These are phyloP conservation scores for Suhomyces vadensis DNA, from an alignment of 805 yeast species.

Conservation along the genomic window DNA sequence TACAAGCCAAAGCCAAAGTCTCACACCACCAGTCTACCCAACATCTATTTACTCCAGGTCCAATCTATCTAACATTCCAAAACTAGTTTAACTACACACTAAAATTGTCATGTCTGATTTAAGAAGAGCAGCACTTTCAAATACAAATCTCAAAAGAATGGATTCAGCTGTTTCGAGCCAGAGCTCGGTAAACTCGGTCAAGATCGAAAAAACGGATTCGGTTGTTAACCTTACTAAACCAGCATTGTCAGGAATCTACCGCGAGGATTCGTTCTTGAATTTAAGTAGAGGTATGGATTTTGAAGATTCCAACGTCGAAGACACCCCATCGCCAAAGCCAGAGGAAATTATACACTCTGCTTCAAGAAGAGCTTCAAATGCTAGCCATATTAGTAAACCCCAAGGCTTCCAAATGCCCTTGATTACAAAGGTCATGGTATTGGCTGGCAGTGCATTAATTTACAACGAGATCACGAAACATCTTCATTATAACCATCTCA, in stretches of 20 bases:
- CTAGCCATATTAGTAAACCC: background rate
- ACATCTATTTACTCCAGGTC: background rate
- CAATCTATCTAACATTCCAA: background rate
- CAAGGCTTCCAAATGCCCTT: conserved; percentile 8
- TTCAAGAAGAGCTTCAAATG: conserved; percentile 2
- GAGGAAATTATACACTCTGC: background rate
- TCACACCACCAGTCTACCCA: no score
- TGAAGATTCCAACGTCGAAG: conserved; percentile 8
- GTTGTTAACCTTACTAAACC: conserved; percentile 52
- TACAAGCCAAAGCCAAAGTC: no score
- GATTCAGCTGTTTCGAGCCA: conserved; percentile 9
- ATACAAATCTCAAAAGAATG: conserved; percentile 18
- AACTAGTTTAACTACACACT: background rate
- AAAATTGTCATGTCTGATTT: conserved; percentile 11
- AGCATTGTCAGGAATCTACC: conserved; percentile 51
- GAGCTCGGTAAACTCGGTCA: conserved; percentile 22
- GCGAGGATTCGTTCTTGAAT: conserved; percentile 42
- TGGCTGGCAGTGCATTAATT: conserved; percentile 49
- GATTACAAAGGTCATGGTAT: conserved; percentile 22
- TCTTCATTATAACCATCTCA: conserved; percentile 51
- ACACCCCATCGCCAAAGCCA: background rate
- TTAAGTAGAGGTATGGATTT: conserved; percentile 26
- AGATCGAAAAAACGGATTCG: conserved; percentile 39
- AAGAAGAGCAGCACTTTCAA: conserved; percentile 21
- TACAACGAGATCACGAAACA: conserved; percentile 55